Conservation (phyloP, 768 basidiomycete species). For the Galerina marginata region DNA sequence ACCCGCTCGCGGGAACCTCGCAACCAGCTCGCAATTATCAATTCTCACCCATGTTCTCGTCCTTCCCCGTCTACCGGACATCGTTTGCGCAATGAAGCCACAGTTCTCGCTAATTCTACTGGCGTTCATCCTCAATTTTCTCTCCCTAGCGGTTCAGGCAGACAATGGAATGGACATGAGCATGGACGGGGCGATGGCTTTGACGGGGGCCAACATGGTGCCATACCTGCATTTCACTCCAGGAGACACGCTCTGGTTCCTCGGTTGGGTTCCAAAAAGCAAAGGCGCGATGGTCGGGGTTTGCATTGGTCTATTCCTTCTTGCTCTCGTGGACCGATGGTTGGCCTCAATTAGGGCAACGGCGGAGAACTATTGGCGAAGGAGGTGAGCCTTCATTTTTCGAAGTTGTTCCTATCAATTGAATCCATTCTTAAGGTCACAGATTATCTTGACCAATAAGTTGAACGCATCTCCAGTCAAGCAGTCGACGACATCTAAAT, state of each 20-base stretch:
- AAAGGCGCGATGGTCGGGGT: slow-evolving; percentile 72
- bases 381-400: slow-evolving; percentile 42
- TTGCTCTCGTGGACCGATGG: slow-evolving; percentile 59
- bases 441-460: slow-evolving; percentile 6
- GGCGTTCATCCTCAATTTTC: background rate
- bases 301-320: slow-evolving; percentile 51
- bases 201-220: background rate
- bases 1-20: background rate
- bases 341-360: slow-evolving; percentile 61
- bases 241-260: slow-evolving; percentile 40
- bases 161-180: slow-evolving; percentile 16
- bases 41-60: background rate
- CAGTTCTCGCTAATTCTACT: too few species aligned
- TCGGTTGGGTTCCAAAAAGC: slow-evolving; percentile 74
- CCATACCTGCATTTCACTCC: slow-evolving; percentile 5
- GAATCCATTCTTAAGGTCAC: slow-evolving; percentile 8
- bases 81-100: background rate
- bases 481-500: background rate
- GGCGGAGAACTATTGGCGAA: slow-evolving; percentile 61
- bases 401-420: background rate
- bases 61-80: background rate
- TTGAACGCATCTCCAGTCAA: slow-evolving; percentile 19
- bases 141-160: background rate
- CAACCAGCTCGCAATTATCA: background rate
- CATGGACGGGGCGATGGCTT: slow-evolving; percentile 11